Evolutionary conservation across 352 stramenopile genomes (phyloP).

Genomic region (Pythium sukuiense): DNA sequence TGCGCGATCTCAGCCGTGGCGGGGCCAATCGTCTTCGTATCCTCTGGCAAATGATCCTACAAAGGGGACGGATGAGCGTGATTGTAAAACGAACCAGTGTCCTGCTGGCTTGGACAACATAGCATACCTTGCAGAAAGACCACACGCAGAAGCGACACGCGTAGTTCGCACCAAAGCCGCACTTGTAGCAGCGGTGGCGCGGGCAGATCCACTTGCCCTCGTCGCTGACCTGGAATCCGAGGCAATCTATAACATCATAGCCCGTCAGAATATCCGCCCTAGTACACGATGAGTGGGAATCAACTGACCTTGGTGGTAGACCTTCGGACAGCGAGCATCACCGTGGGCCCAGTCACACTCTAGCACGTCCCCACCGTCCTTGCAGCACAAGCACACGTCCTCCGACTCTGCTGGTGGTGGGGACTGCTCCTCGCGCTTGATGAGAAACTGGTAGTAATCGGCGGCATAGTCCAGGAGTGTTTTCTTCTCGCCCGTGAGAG

Average conservation of each 20-base stretch:
- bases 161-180: conserved; percentile 52
- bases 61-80: neutral
- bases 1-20: conserved; percentile 53
- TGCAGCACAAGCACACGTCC: conserved; percentile 85
- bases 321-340: conserved; percentile 64
- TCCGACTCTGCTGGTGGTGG: conserved; percentile 48
- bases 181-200: conserved; percentile 66
- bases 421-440: conserved; percentile 37
- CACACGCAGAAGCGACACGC: conserved; percentile 75
- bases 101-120: neutral
- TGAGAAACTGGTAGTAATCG: conserved; percentile 71
- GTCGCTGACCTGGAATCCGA: conserved; percentile 62
- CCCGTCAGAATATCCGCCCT: neutral
- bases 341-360: conserved; percentile 73
- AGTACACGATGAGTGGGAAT: neutral
- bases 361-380: conserved; percentile 76
- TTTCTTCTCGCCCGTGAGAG: conserved; percentile 30
- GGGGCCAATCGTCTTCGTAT: conserved; percentile 40
- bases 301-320: conserved; percentile 72
- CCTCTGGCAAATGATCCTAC: conserved; percentile 51
- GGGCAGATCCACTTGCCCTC: conserved; percentile 64
- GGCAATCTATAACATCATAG: conserved; percentile 43
- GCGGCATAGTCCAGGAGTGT: conserved; percentile 58
- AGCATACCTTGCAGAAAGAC: conserved; percentile 57
- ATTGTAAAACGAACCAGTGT: neutral